phyloP scores from a whole-genome alignment of 1,284 basidiomycete species.

The Xanthoconium separans region DNA sequence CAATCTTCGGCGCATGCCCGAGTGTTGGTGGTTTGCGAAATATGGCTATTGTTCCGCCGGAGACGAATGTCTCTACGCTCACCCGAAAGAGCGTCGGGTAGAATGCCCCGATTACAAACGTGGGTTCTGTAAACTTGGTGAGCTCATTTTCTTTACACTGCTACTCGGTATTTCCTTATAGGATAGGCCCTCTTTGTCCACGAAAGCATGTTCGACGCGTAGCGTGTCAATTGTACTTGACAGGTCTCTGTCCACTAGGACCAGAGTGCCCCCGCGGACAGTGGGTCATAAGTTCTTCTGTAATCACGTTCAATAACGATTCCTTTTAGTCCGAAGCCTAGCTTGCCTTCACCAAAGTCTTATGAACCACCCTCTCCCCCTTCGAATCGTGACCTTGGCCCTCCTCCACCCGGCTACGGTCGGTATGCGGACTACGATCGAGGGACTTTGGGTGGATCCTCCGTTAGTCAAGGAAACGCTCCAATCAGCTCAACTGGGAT shows the following conservation, averaged over 20 bases:
- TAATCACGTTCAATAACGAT: conserved; percentile 19
- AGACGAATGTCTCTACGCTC: conserved; percentile 97
- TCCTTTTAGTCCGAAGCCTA: conserved; percentile 65
- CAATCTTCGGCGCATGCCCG: conserved; percentile 97
- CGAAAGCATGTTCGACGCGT: conserved; percentile 92
- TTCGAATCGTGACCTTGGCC: conserved; percentile 77
- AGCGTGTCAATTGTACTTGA: conserved; percentile 88
- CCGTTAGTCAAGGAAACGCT: conserved; percentile 15
- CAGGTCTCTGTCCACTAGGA: conserved; percentile 95
- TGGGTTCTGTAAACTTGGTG: conserved; percentile 93
- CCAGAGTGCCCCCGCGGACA: conserved; percentile 90
- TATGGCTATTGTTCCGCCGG: conserved; percentile 98
- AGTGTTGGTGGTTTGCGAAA: conserved; percentile 98
- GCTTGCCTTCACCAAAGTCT: conserved; percentile 66
- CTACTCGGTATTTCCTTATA: background rate
- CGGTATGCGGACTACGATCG: conserved; percentile 82
- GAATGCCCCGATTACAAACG: conserved; percentile 96
- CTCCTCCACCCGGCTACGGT: conserved; percentile 90
- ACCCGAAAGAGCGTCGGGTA: conserved; percentile 91
- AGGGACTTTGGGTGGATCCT: conserved; percentile 34
- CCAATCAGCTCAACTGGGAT: conserved; percentile 37
- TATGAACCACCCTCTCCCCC: conserved; percentile 81
- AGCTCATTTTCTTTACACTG: conserved; percentile 25
- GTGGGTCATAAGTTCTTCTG: conserved; percentile 50
- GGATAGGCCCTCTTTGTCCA: conserved; percentile 80